Percentiles rank a stretch among this genome's conserved stretches.
Evolutionary conservation across 2,329 filamentous ascomycete genomes (phyloP).

Genomic region (Boeremia lycopersici): DNA sequence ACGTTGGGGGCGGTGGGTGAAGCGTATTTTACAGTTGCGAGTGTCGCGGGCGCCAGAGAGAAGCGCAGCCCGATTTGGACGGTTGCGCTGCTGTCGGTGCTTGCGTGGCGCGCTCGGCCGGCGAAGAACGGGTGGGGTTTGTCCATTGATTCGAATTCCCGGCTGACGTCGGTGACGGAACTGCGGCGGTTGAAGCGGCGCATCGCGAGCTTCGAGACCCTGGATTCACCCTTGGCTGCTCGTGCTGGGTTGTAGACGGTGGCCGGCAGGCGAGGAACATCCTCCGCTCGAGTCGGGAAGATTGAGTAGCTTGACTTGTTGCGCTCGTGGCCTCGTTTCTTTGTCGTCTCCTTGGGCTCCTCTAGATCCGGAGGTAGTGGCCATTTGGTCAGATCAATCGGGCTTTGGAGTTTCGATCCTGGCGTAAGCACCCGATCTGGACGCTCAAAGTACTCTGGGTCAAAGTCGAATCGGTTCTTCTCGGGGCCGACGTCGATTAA

Average conservation of each 20-base stretch:
- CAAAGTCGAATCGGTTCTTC: constrained; percentile 46
- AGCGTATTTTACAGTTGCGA: constrained; percentile 41
- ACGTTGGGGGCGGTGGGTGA: constrained; percentile 14
- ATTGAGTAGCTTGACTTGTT: constrained; percentile 46
- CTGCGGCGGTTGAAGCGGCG: constrained; percentile 41
- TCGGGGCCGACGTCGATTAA: constrained; percentile 46
- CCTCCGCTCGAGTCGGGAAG: constrained; percentile 48
- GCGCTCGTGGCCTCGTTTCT: constrained; percentile 25
- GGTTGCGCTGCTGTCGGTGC: constrained; percentile 68
- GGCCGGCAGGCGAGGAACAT: constrained; percentile 47
- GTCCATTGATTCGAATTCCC: constrained; percentile 46
- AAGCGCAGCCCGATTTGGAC: constrained; percentile 74
- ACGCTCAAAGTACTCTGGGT: constrained; percentile 41
- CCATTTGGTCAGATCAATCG: constrained; percentile 45
- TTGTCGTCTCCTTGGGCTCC: constrained; percentile 26
- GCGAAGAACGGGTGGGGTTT: constrained; percentile 49
- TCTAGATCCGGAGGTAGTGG: constrained; percentile 41
- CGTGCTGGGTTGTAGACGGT: constrained; percentile 46
- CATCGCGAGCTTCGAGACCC: constrained; percentile 39
- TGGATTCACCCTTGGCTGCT: constrained; percentile 19
- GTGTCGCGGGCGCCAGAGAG: constrained; percentile 55
- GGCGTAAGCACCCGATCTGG: constrained; percentile 41
- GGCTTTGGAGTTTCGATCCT: constrained; percentile 33
- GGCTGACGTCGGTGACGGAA: constrained; percentile 47
- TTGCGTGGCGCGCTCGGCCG: constrained; percentile 40